Conservation (phyloP, 106 monocot genomes). For the Cymbidium sinense region DNA sequence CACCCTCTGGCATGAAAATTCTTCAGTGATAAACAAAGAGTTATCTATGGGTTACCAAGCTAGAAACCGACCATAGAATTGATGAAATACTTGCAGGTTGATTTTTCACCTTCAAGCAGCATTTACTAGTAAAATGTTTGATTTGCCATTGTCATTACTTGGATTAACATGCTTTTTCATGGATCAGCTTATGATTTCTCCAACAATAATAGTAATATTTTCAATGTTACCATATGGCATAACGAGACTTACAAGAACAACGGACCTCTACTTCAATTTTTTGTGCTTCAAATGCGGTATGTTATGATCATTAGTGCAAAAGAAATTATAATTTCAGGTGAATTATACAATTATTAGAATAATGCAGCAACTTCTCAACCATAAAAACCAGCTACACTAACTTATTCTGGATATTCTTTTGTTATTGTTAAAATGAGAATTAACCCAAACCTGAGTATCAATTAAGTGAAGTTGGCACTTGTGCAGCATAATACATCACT, state of each 20-base stretch:
- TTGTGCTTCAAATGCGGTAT: conserved; percentile 34
- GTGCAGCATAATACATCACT: no score
- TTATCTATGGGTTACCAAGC: conserved; percentile 33
- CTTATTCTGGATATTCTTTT: not conserved
- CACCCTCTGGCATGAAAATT: conserved; percentile 41
- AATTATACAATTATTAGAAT: no score
- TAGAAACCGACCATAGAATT: conserved; percentile 25
- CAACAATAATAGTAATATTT: conserved; percentile 23
- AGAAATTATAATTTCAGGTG: not conserved
- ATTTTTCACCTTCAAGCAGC: not conserved
- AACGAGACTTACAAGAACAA: conserved; percentile 13
- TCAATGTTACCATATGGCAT: conserved; percentile 26
- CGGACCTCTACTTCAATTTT: conserved; percentile 18
- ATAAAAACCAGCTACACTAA: not conserved
- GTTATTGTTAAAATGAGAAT: no score
- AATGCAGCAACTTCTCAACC: not conserved
- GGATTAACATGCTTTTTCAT: not conserved
- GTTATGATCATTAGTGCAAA: not conserved
- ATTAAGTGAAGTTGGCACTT: no score
- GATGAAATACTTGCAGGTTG: conserved; percentile 62
- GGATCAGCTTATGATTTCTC: conserved; percentile 46
- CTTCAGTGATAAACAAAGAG: conserved; percentile 46
- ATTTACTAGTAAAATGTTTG: not conserved
- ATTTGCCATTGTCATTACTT: not conserved
- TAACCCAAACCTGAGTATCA: no score